Base-by-base conservation (phyloP, 306 rosid species). In the Acmispon strigosus region DNA sequence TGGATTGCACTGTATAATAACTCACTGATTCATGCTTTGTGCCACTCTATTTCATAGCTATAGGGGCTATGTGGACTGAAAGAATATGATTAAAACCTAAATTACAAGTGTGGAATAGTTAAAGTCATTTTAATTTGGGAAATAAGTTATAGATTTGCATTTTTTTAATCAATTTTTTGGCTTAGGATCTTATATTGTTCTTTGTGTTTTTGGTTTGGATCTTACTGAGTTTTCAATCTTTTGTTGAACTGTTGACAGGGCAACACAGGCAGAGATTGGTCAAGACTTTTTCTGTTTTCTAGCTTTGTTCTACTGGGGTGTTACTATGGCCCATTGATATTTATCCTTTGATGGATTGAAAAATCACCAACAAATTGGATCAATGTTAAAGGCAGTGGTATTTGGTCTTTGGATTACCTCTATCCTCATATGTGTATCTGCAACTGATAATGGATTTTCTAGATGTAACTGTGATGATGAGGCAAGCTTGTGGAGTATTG, bases 401-500 rank as follows among this genome's bases (percentile, higher is more conserved):
- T 84, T 82, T 81, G 86, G 86, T 80, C 54, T 94, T 69, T 78
- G 88, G 83, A 75, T 87, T 82, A 60, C 78, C 6, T 84, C 82
- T 24, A 73, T 91, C 52, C 51, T 91, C 50, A 22, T 76, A 10
- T 83, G 86, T 45, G 90, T 81, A 61, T 80, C 91, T 65, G 89
- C 89, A 5, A 62, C 85, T 17, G 92, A 87, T 68, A 81, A 54
- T 61, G 97, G 66, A 53, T 89, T 57, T 76, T 78, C 90, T 48
- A 82, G 97, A 81, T 95, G 99, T 85, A 91, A 91, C 78, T 95
- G 99, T 72, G 99, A 95, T 4, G 97, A 95, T 49, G 96, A 95
- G 73, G 84, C 92, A 18, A 88, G 91, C 83, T 80, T 86, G 45
- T 91, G 97, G 99, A 86, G 86, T 77, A 74, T 87, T 41, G 99